Base-by-base conservation (phyloP, 1,139 yeast species). In the Debaryomyces udenii region DNA sequence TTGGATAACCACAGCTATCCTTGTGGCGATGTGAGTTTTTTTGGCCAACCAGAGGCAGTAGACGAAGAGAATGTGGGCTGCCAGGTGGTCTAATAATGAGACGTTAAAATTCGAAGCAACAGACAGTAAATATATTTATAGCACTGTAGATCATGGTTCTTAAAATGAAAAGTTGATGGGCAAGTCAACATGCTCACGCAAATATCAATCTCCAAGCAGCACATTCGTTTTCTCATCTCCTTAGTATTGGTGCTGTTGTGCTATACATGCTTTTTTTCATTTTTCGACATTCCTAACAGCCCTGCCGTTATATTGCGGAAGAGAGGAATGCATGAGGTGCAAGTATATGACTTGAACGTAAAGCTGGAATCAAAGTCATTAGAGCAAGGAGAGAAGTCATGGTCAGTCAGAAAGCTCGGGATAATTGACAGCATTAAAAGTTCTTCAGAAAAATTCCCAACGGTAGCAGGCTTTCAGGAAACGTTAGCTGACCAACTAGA, bases 401-500 rank as follows among this genome's bases (percentile, higher is more conserved):
- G 84, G 84, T 42, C 39, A 3, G 56, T 57, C 30, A 64, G 81
- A 24, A 66, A 63, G 41, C 52, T 51, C 3, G 61, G 64, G 16
- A 59, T 78, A 4, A 59, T 66, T 27, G 60, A 64, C 31, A 61
- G 76, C 9, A 77, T 79, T 44, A 64, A 75, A 5, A 51, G 55
- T 11, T 46, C 51, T 6, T 62, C 66, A 7, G 49, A 53, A 33
- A 10, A 10, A 26, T 26, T 26, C 9, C 69, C 66, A 39, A 68
- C 59, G 40, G 57, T 63, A 3, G 78, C 79, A 5, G 73, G 80
- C 36, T 61, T 80, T 27, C 84, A 80, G 51, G 84, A 80, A 51
- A 83, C 75, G 15, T 61, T 78, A 39, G 66, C 70, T 50, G 62
- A 74, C 48, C 85, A 80, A 52, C 56, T 80, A 30, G 51, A 59